Percentiles rank a stretch among this genome's conserved stretches.
These are phyloP conservation scores for Lolium multiflorum DNA, from an alignment of 176 grass and related monocot species.

Conservation along the genomic window DNA sequence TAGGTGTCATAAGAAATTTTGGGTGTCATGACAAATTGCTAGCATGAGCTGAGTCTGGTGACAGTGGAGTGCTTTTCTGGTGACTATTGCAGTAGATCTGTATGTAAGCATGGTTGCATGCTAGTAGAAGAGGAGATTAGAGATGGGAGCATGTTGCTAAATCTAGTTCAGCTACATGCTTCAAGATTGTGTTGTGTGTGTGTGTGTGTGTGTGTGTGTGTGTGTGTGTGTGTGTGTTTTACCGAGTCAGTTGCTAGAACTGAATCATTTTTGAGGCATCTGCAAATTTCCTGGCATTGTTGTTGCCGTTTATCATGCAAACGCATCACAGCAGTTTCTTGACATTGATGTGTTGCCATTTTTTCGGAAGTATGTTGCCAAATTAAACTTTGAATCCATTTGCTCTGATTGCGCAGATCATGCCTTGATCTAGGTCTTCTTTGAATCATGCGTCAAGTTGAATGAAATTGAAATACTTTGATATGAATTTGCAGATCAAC, in stretches of 20 bases:
- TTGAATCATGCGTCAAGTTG: neutral
- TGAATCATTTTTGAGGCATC: neutral
- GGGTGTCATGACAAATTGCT: neutral
- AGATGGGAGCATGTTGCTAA: conserved; percentile 2
- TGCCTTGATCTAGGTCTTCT: neutral
- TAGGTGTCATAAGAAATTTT: neutral
- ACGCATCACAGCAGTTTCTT: neutral
- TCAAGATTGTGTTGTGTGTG: neutral
- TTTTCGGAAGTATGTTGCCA: neutral
- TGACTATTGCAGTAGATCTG: neutral
- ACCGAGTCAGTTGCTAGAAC: neutral
- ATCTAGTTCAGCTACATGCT: neutral
- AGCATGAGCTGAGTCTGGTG: neutral
- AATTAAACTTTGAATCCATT: neutral
- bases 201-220: no score
- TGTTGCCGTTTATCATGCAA: neutral
- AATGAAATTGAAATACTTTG: neutral
- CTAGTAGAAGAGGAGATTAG: neutral
- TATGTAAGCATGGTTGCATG: conserved; percentile 30
- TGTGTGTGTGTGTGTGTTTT: neutral
- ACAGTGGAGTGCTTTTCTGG: neutral
- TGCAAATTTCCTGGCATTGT: neutral
- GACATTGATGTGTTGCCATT: neutral
- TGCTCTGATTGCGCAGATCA: neutral
- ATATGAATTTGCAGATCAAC: no score